Base-by-base conservation (phyloP, 1,139 yeast species). In the Blastobotrys capitulatus region DNA sequence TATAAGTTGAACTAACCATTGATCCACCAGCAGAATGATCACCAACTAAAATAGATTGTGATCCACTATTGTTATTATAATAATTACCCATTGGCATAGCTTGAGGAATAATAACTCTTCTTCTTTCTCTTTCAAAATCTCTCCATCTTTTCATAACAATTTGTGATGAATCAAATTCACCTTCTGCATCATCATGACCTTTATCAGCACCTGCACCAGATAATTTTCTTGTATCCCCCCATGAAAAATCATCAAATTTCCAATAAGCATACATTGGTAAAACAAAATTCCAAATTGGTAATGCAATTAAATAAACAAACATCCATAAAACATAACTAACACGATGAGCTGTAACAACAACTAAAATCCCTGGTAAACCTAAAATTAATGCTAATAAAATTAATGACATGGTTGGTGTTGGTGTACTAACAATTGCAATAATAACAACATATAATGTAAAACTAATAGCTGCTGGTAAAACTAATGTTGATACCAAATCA, bases 211-310 rank as follows among this genome's bases (percentile, higher is more conserved):
- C 72, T 10, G 80, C 94, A 42, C 92, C 95, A 18, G 80, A 80
- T 52, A 92, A 81, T 19, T 86, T 77, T 74, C 98, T 79, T 5
- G 98, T 92, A 57, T 90, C 97, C 67, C 98, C 98, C 98, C 98
- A 92, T 61, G 92, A 82, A 71, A 92, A 92, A 68, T 92, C 98
- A 68, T 92, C 98, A 69, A 92, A 92, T 68, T 90, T 90, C 98
- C 98, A 92, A 61, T 72, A 92, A 0, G 97, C 88, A 68, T 92
- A 87, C 46, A 80, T 66, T 2, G 98, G 98, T 50, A 92, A 74
- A 6, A 90, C 83, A 64, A 92, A 86, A 67, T 92, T 92, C 98
- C 98, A 92, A 54, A 92, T 76, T 32, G 97, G 97, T 55, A 92
- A 77, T 0, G 97, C 95, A 38, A 82, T 1, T 39, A 92, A 68